Percentiles rank a stretch among this genome's conserved stretches.
These are phyloP conservation scores for Trifolium dubium DNA, from an alignment of 306 rosid genomes.

Conservation along the genomic window DNA sequence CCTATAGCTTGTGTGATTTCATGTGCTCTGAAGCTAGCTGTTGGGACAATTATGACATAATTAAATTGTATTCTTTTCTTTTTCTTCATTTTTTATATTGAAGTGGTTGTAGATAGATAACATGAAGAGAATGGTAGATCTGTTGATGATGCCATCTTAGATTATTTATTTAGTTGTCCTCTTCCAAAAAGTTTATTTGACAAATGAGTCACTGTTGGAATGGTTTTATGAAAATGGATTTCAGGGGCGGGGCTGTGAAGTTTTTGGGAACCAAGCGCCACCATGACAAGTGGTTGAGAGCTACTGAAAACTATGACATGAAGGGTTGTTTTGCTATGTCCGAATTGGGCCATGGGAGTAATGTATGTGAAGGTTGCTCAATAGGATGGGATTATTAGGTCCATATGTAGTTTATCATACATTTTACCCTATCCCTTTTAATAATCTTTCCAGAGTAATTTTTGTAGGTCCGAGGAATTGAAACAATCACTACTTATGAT, in stretches of 20 bases:
- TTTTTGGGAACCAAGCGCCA: slow-evolving; percentile 86
- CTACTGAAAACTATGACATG: slow-evolving; percentile 66
- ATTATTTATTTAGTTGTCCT: not conserved
- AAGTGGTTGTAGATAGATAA: slow-evolving; percentile 14
- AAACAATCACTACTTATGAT: slow-evolving; percentile 87
- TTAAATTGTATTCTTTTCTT: not conserved
- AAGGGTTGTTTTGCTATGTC: slow-evolving; percentile 96
- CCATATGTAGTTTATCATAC: slow-evolving; percentile 27
- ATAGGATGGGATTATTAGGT: slow-evolving; percentile 28
- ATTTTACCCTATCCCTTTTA: slow-evolving; percentile 15
- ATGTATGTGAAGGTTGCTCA: slow-evolving; percentile 65
- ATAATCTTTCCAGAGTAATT: slow-evolving; percentile 37
- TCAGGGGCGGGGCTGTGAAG: slow-evolving; percentile 89
- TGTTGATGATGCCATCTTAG: slow-evolving; percentile 16
- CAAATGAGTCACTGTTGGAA: not conserved
- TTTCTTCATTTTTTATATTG: slow-evolving; percentile 4
- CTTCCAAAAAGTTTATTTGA: not conserved
- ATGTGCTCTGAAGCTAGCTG: not conserved
- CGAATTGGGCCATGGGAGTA: slow-evolving; percentile 96
- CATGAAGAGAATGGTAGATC: slow-evolving; percentile 16
- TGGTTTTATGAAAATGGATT: slow-evolving; percentile 39
- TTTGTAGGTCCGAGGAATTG: slow-evolving; percentile 85
- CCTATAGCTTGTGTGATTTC: not conserved
- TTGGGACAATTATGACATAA: not conserved
- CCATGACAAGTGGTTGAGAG: slow-evolving; percentile 81